Conservation (phyloP, 139 green algal species). For the Asterochloris sp. region DNA sequence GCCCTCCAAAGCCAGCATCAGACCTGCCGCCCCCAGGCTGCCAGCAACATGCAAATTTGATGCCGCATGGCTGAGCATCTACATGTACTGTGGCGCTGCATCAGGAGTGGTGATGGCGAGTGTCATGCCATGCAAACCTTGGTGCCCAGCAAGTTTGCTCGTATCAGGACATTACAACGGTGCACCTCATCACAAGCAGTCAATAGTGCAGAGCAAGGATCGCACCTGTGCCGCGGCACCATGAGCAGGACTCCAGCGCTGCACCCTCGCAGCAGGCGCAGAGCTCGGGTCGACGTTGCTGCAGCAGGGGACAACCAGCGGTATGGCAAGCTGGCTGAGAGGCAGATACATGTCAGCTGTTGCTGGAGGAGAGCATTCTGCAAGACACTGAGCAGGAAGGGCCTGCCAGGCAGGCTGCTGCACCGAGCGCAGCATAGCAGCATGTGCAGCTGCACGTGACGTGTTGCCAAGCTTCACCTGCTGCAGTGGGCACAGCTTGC, state of each 20-base stretch:
- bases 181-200: neutral
- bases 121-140: no score
- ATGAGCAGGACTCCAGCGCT: constrained; percentile 10
- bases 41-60: no score
- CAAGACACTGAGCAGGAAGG: no score
- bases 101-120: no score
- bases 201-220: neutral
- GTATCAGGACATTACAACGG: neutral
- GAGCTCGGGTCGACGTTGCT: constrained; percentile 6
- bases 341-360: neutral
- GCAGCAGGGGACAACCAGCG: neutral
- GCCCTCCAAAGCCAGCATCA: no score
- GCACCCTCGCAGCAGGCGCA: constrained; percentile 24
- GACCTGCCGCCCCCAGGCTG: no score
- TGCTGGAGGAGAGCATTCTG: neutral
- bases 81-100: no score
- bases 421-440: neutral
- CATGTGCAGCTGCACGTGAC: no score
- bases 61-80: no score
- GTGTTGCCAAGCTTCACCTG: no score
- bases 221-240: constrained; percentile 11
- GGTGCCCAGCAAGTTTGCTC: neutral
- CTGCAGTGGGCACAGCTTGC: no score
- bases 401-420: neutral
- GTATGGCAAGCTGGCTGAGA: no score